These are phyloP conservation scores for Chlamydomonas reinhardtii DNA, from an alignment of 163 green algal species.

Conservation along the genomic window DNA sequence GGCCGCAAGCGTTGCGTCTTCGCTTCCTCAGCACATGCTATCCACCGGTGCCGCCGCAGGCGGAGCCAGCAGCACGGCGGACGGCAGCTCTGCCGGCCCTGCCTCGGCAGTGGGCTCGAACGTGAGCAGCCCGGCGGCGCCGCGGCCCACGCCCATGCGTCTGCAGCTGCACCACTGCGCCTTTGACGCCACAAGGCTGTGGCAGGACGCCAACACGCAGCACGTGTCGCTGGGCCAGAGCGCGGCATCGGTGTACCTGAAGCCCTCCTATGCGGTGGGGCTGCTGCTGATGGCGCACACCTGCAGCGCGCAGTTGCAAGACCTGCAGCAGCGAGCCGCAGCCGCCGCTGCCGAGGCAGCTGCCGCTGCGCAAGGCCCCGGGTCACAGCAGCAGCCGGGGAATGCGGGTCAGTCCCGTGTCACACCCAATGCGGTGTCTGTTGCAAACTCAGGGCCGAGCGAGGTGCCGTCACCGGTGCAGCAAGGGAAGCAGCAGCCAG, in stretches of 20 bases:
- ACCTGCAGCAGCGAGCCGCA: not conserved
- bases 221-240: not conserved
- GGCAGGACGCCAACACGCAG: constrained; percentile 17
- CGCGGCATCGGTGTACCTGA: constrained; percentile 9
- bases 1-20: not conserved
- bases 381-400: not conserved
- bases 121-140: not conserved
- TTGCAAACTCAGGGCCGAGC: not conserved
- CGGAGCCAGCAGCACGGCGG: not conserved
- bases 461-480: not conserved
- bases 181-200: constrained; percentile 41
- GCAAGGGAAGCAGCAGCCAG: not conserved
- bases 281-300: constrained; percentile 50
- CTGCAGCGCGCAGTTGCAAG: constrained; percentile 34
- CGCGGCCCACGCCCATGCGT: not conserved
- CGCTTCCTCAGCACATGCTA: not conserved
- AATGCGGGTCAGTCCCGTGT: too few species aligned
- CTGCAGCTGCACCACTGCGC: constrained; percentile 48
- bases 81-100: constrained; percentile 1
- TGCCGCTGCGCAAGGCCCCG: not conserved
- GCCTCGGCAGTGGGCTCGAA: not conserved
- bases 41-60: not conserved
- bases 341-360: not conserved
- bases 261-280: constrained; percentile 35
- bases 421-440: too few species aligned